A percentile compares a stretch with the other conserved stretches of the same genome.
Conservation (phyloP, 441 rosid species). For the Theobroma grandiflorum region DNA sequence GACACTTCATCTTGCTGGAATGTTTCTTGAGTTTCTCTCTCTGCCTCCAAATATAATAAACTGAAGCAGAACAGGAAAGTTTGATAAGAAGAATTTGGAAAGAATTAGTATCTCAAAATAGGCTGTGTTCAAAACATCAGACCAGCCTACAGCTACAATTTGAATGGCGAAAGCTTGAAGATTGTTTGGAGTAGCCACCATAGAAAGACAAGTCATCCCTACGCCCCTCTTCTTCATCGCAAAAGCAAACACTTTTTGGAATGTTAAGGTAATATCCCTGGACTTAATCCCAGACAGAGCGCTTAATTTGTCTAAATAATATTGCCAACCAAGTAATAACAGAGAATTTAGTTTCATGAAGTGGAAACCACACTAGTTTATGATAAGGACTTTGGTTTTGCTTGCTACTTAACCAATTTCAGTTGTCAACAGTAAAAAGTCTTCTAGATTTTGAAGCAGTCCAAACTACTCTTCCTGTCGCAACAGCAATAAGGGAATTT, state of each 20-base stretch:
- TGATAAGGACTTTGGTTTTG: not conserved
- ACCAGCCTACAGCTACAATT: not conserved
- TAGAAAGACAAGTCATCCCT: no score
- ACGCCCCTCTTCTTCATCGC: no score
- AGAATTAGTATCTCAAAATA: no score
- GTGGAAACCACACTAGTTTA: not conserved
- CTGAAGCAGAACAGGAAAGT: not conserved
- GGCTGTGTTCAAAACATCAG: not conserved
- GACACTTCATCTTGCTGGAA: not conserved
- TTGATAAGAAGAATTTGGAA: no score
- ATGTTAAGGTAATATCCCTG: no score
- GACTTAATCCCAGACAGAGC: no score
- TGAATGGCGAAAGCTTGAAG: not conserved
- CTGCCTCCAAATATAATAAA: not conserved
- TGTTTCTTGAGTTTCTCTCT: not conserved
- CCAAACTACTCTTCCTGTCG: not conserved
- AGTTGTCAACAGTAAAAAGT: not conserved
- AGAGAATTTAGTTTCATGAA: not conserved
- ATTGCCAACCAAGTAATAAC: not conserved
- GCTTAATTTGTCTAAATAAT: not conserved
- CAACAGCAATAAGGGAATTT: not conserved
- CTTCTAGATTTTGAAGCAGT: not conserved
- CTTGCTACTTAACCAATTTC: not conserved
- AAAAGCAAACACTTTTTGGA: no score
- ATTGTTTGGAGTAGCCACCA: not conserved